Evolutionary conservation across 1,284 basidiomycete species (phyloP).

Genomic region (Trametes hirsuta): DNA sequence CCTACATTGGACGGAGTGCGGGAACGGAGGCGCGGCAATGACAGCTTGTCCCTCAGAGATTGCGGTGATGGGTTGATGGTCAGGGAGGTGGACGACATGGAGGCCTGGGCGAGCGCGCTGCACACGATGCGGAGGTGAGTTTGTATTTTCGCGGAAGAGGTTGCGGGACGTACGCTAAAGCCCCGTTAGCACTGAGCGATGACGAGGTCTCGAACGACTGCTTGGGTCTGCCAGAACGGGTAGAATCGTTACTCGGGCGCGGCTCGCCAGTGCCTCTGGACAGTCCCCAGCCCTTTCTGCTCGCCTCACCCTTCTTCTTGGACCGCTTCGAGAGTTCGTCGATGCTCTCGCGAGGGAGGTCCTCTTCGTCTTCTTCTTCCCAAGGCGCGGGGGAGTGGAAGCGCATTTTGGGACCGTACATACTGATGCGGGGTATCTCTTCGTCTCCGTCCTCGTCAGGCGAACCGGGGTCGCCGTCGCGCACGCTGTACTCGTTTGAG

Average conservation of each 20-base stretch:
- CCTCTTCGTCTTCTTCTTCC: constrained; percentile 65
- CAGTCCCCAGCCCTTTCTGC: constrained; percentile 50
- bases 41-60: constrained; percentile 40
- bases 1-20: constrained; percentile 36
- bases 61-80: constrained; percentile 38
- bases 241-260: constrained; percentile 67
- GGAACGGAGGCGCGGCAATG: constrained; percentile 37
- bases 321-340: constrained; percentile 37
- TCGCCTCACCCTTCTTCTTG: constrained; percentile 38
- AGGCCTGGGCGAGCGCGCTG: constrained; percentile 59
- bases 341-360: constrained; percentile 22
- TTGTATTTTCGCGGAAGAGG: background rate
- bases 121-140: background rate
- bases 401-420: constrained; percentile 78
- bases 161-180: constrained; percentile 53
- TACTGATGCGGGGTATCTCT: constrained; percentile 56
- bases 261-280: constrained; percentile 43
- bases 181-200: constrained; percentile 52
- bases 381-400: constrained; percentile 80
- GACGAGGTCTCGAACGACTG: constrained; percentile 62
- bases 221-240: constrained; percentile 53
- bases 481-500: constrained; percentile 39
- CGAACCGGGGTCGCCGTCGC: constrained; percentile 36
- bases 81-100: constrained; percentile 57
- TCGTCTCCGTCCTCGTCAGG: constrained; percentile 36